Evolutionary conservation across 139 green algal species (phyloP), one percentile per base, ranked within the genome.

Genomic region (Ettlia oleoabundans): DNA sequence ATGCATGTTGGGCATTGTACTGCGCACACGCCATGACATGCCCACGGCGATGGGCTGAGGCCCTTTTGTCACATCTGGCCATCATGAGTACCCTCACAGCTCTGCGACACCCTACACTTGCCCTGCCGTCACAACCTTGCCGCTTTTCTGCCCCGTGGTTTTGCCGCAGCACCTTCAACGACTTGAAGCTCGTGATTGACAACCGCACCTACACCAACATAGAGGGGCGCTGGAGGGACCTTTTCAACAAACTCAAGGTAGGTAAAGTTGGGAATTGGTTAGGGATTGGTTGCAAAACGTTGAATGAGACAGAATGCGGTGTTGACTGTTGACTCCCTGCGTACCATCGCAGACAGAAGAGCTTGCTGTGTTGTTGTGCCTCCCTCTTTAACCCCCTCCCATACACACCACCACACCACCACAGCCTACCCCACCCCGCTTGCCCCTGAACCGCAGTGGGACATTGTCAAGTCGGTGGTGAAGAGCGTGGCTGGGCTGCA

Each of bases 111-210:
- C n/a, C n/a, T n/a, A n/a, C n/a, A n/a, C n/a, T n/a, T n/a, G n/a
- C n/a, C n/a, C n/a, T n/a, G n/a, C n/a, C n/a, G n/a, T n/a, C n/a
- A n/a, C n/a, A n/a, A n/a, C n/a, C 26, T 68, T 18, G 61, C 61
- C 8, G 4, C 22, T n/a, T 38, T 37, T 18, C 64, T 33, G 33
- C 33, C 32, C 37, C 32, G 2, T 35, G 28, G 67, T 40, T 35
- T 42, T 58, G 7, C 40, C 28, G 77, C 77, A 82, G 77, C 26
- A 88, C 71, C 52, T 89, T 93, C 84, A 91, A 58, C 62, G 90
- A 93, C 86, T 91, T 92, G 78, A 90, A 91, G n/a, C 72, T 97
- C 77, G 86, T 97, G 32, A 79, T 95, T 47, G 92, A 96, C 77
- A 84, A 85, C 30, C 76, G 89, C 32, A 92, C 93, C 77, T 97